Base-by-base conservation (phyloP, 208 protist genomes). In the Leishmania amazonensis region DNA sequence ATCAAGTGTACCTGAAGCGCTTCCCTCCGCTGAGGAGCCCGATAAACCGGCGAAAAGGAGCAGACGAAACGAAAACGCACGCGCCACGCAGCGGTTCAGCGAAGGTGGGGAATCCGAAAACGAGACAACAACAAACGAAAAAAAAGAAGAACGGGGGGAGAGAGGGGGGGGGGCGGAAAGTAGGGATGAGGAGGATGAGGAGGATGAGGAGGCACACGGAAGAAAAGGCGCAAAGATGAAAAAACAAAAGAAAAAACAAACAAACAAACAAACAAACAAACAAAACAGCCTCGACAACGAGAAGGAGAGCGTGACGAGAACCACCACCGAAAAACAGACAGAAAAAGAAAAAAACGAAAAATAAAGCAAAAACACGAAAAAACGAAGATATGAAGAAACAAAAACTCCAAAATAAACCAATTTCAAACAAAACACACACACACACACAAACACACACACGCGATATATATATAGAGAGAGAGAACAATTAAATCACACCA, bases 61-160 rank as follows among this genome's bases (percentile, higher is more conserved):
- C 3, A 70, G 17, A 65, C 15, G 9, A 11, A 72, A 68, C 3
- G 24, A 72, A 72, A 24, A 42, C 1, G 40, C 67, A 72, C 67
- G 40, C 67, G 7, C 67, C 24, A 38, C 67, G n/a, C 38, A n/a
- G 21, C 15, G 49, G 7, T 8, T 47, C 24, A 72, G 19, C 3
- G 40, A 47, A 47, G 35, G 11, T 9, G 24, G 65, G 15, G 62
- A 81, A 54, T 76, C 1, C 76, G 68, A 68, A 72, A 78, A 80
- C 45, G 71, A 65, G 31, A 21, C 35, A 40, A 40, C 11, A 38
- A 75, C 7, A 53, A n/a, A 51, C 40, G 3, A 49, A 51, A 13
- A 54, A 45, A 76, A 35, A 38, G 35, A 28, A 60, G 6, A 13
- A 15, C 0, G 28, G 9, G 28, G 54, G 5, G 49, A 24, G 40